Conservation (phyloP, 176 grass and related monocot species). For the Lolium rigidum region DNA sequence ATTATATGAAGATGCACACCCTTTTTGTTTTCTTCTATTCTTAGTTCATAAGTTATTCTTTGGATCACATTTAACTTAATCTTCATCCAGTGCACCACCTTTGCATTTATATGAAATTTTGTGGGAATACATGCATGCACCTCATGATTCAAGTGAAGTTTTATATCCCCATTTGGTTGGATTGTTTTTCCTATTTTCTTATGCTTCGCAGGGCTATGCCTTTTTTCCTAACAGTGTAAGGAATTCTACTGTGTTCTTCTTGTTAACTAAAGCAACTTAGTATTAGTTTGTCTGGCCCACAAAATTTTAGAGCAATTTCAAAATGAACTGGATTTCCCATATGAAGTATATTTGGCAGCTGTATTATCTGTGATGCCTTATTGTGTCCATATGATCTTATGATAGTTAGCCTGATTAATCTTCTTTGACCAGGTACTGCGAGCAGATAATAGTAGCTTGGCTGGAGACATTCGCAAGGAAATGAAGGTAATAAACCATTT, state of each 20-base stretch:
- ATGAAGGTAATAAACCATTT: slow-evolving; percentile 66
- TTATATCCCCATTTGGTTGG: slow-evolving; percentile 31
- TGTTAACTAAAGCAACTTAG: slow-evolving; percentile 4
- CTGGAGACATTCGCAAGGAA: slow-evolving; percentile 98
- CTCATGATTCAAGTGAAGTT: neutral
- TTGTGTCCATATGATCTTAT: slow-evolving; percentile 6
- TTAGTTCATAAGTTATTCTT: slow-evolving; percentile 19
- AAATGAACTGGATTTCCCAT: slow-evolving; percentile 1
- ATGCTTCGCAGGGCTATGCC: neutral
- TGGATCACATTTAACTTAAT: neutral
- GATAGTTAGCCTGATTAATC: slow-evolving; percentile 13
- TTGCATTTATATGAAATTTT: slow-evolving; percentile 2
- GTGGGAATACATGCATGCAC: neutral
- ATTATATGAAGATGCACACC: slow-evolving; percentile 10
- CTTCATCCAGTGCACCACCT: slow-evolving; percentile 13
- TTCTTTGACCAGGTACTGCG: slow-evolving; percentile 71
- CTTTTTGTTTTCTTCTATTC: neutral
- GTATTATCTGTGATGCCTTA: neutral
- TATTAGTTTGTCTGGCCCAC: neutral
- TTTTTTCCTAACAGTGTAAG: neutral
- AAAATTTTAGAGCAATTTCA: slow-evolving; percentile 25
- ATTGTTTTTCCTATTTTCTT: slow-evolving; percentile 2
- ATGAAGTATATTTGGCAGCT: neutral
- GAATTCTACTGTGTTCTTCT: neutral
- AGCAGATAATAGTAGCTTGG: slow-evolving; percentile 96